Conservation (phyloP, 768 basidiomycete species). For the Pseudohyphozyma bogoriensis region DNA sequence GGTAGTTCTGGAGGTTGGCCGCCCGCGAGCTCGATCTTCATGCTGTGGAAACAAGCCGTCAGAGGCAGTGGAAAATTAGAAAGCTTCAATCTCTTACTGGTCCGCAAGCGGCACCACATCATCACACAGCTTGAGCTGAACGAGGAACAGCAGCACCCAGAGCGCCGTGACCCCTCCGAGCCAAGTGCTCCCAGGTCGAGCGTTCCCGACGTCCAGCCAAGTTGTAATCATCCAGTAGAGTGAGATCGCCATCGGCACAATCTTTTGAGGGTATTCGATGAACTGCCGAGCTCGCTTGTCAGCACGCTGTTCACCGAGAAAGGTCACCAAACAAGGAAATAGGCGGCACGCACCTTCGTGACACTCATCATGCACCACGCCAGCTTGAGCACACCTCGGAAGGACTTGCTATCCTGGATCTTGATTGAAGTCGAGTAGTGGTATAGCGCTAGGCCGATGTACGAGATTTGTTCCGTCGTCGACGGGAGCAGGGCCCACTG, state of each 20-base stretch:
- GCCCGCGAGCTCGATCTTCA: too few species aligned
- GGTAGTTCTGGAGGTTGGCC: too few species aligned
- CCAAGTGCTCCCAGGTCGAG: slow-evolving; percentile 9
- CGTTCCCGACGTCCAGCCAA: slow-evolving; percentile 6
- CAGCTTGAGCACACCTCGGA: not conserved
- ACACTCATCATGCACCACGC: not conserved
- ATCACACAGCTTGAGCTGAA: slow-evolving; percentile 14
- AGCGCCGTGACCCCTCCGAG: slow-evolving; percentile 7
- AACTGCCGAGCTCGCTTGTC: not conserved
- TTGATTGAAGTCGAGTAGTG: slow-evolving; percentile 4
- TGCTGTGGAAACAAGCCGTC: too few species aligned
- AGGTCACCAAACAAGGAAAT: not conserved
- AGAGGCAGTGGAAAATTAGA: too few species aligned
- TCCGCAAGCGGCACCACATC: not conserved
- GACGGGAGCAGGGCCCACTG: slow-evolving; percentile 12
- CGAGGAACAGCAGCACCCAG: slow-evolving; percentile 3
- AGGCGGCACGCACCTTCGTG: not conserved
- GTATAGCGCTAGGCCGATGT: slow-evolving; percentile 7
- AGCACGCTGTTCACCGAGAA: not conserved
- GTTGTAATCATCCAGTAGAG: slow-evolving; percentile 13
- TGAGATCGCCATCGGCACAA: slow-evolving; percentile 14
- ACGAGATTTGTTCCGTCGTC: slow-evolving; percentile 10
- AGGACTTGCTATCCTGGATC: not conserved
- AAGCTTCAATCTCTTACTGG: too few species aligned
- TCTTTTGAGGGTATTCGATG: slow-evolving; percentile 11